These are phyloP conservation scores for Fusarium subglutinans DNA, from an alignment of 2,329 filamentous ascomycete species.

Conservation along the genomic window DNA sequence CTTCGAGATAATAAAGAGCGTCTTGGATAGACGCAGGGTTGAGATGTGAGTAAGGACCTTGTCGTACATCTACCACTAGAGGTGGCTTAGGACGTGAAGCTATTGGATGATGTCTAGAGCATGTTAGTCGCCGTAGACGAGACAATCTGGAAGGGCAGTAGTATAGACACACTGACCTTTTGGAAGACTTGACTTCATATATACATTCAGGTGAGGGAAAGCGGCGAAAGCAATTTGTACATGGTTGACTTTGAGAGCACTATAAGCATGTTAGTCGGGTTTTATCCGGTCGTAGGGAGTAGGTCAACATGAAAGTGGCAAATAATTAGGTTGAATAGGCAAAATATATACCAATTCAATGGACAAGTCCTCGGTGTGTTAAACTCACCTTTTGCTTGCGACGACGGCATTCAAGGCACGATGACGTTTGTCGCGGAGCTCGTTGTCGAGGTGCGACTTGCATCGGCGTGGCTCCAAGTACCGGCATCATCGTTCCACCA, in stretches of 20 bases:
- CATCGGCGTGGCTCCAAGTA: constrained; percentile 27
- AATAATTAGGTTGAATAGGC: background rate
- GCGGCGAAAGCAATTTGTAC: constrained; percentile 62
- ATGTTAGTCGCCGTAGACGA: background rate
- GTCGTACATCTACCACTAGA: constrained; percentile 30
- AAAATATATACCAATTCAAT: background rate
- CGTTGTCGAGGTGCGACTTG: constrained; percentile 34
- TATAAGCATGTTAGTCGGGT: constrained; percentile 37
- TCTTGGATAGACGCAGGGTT: constrained; percentile 48
- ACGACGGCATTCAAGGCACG: constrained; percentile 61
- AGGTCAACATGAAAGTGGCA: background rate
- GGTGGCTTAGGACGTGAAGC: constrained; percentile 19
- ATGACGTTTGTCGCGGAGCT: constrained; percentile 49
- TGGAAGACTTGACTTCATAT: constrained; percentile 50
- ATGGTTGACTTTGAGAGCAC: constrained; percentile 65
- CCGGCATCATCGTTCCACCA: constrained; percentile 30
- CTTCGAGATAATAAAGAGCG: constrained; percentile 48
- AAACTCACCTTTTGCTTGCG: constrained; percentile 60
- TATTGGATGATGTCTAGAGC: constrained; percentile 8
- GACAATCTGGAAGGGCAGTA: background rate
- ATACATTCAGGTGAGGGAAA: constrained; percentile 62
- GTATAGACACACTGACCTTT: constrained; percentile 18
- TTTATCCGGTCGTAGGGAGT: background rate
- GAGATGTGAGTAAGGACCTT: constrained; percentile 50
- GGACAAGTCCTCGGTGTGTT: background rate